Conservation (phyloP, 2,329 filamentous ascomycete genomes). For the Cladophialophora chaetospira region DNA sequence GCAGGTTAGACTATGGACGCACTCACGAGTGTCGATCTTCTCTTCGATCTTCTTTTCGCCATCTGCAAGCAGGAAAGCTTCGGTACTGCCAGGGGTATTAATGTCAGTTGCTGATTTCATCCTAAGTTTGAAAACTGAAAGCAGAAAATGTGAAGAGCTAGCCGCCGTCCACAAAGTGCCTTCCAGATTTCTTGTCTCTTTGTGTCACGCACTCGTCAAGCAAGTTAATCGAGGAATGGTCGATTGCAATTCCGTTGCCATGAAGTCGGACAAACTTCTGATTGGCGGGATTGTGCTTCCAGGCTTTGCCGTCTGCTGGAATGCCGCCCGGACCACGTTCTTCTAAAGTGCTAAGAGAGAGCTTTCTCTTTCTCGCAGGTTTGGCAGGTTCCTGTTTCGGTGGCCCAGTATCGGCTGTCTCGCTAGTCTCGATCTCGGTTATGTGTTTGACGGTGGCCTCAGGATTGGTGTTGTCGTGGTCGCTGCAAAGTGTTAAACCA, state of each 20-base stretch:
- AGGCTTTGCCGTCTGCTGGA: slow-evolving; percentile 8
- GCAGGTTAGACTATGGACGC: neutral
- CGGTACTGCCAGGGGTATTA: slow-evolving; percentile 69
- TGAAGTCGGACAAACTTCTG: neutral
- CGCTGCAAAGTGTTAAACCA: slow-evolving; percentile 9
- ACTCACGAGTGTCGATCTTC: slow-evolving; percentile 83
- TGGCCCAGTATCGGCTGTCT: neutral
- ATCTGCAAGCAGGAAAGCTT: slow-evolving; percentile 83
- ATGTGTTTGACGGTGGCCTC: neutral
- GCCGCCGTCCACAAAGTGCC: neutral
- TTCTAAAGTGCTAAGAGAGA: neutral
- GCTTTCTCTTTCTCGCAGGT: neutral
- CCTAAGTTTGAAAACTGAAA: neutral
- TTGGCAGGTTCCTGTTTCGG: neutral
- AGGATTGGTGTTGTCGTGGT: neutral
- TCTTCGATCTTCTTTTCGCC: slow-evolving; percentile 94
- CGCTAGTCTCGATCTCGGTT: neutral
- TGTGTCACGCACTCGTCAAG: slow-evolving; percentile 20
- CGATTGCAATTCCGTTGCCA: neutral
- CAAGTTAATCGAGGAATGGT: slow-evolving; percentile 16
- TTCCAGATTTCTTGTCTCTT: neutral
- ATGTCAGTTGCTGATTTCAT: slow-evolving; percentile 14
- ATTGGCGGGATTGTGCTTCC: slow-evolving; percentile 16
- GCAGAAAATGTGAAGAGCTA: slow-evolving; percentile 3
- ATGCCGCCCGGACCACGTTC: slow-evolving; percentile 6